Evolutionary conservation across 345 rosid genomes (phyloP).

Genomic region (Murraya koenigii): DNA sequence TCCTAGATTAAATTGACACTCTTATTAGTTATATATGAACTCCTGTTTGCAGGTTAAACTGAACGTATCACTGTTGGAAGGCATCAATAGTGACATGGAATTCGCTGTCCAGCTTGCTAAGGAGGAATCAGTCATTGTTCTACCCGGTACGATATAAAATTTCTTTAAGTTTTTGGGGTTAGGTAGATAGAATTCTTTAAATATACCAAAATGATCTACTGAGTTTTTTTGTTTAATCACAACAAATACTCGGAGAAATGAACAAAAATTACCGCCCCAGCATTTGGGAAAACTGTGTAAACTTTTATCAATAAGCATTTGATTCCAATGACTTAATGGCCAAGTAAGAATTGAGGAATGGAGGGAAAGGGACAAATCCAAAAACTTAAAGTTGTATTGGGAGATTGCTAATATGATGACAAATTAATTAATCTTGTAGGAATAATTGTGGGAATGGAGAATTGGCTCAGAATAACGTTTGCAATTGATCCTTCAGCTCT

Average conservation of each 20-base stretch:
- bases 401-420: too few species aligned
- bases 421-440: slow-evolving; percentile 28
- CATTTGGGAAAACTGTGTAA: too few species aligned
- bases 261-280: too few species aligned
- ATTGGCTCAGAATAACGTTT: slow-evolving; percentile 52
- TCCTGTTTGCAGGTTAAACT: slow-evolving; percentile 41
- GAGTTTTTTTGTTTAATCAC: too few species aligned
- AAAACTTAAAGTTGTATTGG: too few species aligned
- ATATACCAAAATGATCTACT: neutral
- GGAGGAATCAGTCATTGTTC: slow-evolving; percentile 54
- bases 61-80: slow-evolving; percentile 34
- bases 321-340: too few species aligned
- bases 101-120: slow-evolving; percentile 58
- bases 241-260: too few species aligned
- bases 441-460: slow-evolving; percentile 37
- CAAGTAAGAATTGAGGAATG: too few species aligned
- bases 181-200: neutral
- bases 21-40: neutral
- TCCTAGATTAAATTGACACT: too few species aligned
- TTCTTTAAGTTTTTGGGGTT: neutral
- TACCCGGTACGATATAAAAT: slow-evolving; percentile 41
- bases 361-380: too few species aligned
- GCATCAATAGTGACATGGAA: slow-evolving; percentile 52
- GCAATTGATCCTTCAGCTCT: slow-evolving; percentile 33
- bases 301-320: too few species aligned